Evolutionary conservation across 2,329 filamentous ascomycete genomes (phyloP), one percentile per base, ranked within the genome.

Genomic region (Colletotrichum musicola): DNA sequence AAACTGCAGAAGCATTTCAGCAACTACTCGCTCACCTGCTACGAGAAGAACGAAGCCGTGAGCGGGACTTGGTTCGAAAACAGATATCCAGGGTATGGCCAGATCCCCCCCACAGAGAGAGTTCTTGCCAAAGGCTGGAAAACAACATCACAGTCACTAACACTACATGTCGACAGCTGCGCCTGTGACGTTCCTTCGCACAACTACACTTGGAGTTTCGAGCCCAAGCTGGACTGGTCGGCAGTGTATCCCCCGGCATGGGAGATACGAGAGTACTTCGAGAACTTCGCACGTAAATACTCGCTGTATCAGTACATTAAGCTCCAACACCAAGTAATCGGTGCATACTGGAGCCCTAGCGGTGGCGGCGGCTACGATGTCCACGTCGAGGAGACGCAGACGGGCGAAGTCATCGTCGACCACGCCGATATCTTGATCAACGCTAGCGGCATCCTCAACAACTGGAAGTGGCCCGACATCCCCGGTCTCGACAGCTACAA

Each of bases 181-280:
- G 82, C 81, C 4, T 85, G 82, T 70, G 84, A 88, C 62, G 81
- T 87, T 0, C 84, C 84, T 1, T 79, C 83, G 0, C 84, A 86
- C 72, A 85, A 84, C 71, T 87, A 87, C 75, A 83, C 81, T 0
- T 85, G 79, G 76, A 81, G 80, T 7, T 86, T 85, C 60, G 83
- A 85, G 71, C 83, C 82, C 2, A 90, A 90, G 73, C 83, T 83
- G 9, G 81, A 84, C 51, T 91, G 89, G 88, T 82, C 83, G n/a
- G 77, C 78, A 4, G 77, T 81, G 0, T 85, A 85, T 68, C 76
- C 82, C 1, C 74, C 78, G 59, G 79, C 80, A 1, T 75, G 74
- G 46, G 82, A 85, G 71, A 84, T 85, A 30, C 79, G 77, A 35
- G 68, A 75, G 2, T 85, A 90, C 68, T 81, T 90, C 27, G 77